phyloP scores from a whole-genome alignment of 164 flowering plant genomes.

The Cinnamomum micranthum region DNA sequence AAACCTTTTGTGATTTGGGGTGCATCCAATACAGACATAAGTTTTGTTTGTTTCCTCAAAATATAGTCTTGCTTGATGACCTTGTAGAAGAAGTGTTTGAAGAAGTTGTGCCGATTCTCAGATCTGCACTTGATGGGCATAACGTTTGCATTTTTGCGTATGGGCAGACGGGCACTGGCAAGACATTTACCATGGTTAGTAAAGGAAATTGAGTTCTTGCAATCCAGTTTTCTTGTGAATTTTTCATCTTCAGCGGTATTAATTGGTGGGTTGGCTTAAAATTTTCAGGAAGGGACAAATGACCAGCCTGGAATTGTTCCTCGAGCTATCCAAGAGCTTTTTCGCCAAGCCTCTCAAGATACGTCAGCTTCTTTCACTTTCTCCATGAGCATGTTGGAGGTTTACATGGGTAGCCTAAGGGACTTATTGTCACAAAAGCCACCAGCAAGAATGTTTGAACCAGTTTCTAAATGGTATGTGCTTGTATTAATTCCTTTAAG shows the following conservation, averaged over 20 bases:
- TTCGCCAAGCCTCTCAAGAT: conserved; percentile 39
- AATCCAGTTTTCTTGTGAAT: neutral
- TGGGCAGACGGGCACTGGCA: conserved; percentile 95
- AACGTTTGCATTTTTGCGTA: conserved; percentile 78
- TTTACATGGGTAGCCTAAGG: conserved; percentile 72
- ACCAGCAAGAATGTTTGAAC: conserved; percentile 24
- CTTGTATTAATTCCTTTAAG: neutral
- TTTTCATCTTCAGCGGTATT: neutral
- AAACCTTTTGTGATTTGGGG: neutral
- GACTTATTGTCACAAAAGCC: conserved; percentile 68
- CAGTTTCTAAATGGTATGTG: conserved; percentile 43
- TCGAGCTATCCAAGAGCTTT: conserved; percentile 59
- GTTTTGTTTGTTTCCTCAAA: neutral
- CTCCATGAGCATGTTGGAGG: conserved; percentile 88
- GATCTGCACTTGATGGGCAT: conserved; percentile 85
- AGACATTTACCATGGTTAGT: conserved; percentile 86
- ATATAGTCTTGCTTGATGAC: conserved; percentile 4
- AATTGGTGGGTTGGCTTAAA: neutral
- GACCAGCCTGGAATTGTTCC: conserved; percentile 67
- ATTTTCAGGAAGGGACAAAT: conserved; percentile 57
- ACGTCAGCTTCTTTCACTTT: conserved; percentile 35
- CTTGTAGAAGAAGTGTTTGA: conserved; percentile 61
- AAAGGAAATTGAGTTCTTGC: neutral
- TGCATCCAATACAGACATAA: neutral
- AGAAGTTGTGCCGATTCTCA: conserved; percentile 71